Evolutionary conservation across 1,284 basidiomycete genomes (phyloP).

Genomic region (Golubevia sp.): DNA sequence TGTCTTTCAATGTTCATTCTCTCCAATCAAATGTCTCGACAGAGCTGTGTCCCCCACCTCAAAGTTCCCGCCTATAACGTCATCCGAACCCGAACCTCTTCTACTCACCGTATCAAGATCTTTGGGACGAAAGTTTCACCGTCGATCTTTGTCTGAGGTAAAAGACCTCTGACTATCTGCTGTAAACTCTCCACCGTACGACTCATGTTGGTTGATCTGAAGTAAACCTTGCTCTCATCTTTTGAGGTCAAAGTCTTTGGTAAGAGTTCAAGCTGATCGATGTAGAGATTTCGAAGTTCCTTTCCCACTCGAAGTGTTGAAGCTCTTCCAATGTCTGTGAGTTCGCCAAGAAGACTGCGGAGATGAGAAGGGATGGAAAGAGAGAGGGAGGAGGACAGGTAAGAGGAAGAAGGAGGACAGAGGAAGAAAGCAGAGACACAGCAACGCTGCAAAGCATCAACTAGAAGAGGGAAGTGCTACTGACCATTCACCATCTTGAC

Average conservation of each 20-base stretch:
- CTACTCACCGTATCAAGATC: background rate
- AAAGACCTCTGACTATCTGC: conserved; percentile 71
- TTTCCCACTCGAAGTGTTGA: conserved; percentile 73
- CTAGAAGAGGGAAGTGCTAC: background rate
- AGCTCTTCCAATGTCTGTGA: conserved; percentile 76
- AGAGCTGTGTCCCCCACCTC: no score
- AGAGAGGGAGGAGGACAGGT: background rate
- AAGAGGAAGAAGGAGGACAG: background rate
- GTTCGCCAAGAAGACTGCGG: conserved; percentile 73
- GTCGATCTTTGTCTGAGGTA: conserved; percentile 6
- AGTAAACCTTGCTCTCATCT: conserved; percentile 32
- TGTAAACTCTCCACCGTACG: conserved; percentile 78
- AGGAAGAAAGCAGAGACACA: background rate
- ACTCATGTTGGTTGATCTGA: conserved; percentile 72
- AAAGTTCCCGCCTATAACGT: no score
- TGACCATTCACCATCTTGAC: conserved; percentile 42
- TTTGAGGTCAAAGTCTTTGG: conserved; percentile 23
- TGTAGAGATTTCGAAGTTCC: conserved; percentile 71
- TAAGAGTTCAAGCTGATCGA: conserved; percentile 69
- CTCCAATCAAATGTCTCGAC: no score
- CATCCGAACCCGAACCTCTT: background rate
- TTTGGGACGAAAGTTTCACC: background rate
- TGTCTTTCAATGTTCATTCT: no score
- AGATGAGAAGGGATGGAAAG: background rate
- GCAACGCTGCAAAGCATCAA: background rate